Percentiles rank a stretch among this genome's conserved stretches.
phyloP scores from a whole-genome alignment of 805 yeast genomes.

The Saccharomyces eubayanus region DNA sequence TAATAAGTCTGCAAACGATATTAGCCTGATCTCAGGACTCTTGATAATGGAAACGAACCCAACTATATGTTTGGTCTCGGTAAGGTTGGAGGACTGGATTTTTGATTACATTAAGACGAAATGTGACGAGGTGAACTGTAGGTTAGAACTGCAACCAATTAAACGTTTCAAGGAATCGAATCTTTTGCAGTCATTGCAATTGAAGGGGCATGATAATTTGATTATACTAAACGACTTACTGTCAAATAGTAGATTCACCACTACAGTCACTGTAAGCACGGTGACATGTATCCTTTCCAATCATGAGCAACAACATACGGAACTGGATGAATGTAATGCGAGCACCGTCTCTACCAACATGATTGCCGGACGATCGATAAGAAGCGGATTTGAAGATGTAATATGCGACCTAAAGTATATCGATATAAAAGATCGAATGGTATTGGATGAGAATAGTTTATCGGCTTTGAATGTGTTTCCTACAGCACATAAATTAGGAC shows the following conservation, averaged over 20 bases:
- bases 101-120: conserved; percentile 4
- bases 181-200: conserved; percentile 1
- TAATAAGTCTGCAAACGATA: conserved; percentile 8
- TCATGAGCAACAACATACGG: neutral
- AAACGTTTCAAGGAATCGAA: conserved; percentile 5
- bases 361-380: neutral
- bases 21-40: conserved; percentile 8
- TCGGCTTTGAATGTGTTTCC: conserved; percentile 22
- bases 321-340: neutral
- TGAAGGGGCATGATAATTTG: neutral
- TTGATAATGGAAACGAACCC: conserved; percentile 13
- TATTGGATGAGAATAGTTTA: conserved; percentile 23
- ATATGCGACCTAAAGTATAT: conserved; percentile 5
- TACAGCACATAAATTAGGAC: conserved; percentile 3
- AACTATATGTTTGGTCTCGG: conserved; percentile 14
- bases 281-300: conserved; percentile 6
- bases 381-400: neutral
- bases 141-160: conserved; percentile 8
- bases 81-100: conserved; percentile 10
- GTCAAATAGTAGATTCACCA: neutral
- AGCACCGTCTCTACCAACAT: neutral
- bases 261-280: conserved; percentile 8
- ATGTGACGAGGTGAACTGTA: conserved; percentile 6
- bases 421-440: conserved; percentile 10
- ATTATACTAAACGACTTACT: conserved; percentile 5